Base-by-base conservation (phyloP, 228 moss, liverwort and hornwort genomes). In the Sphagnum fallax region DNA sequence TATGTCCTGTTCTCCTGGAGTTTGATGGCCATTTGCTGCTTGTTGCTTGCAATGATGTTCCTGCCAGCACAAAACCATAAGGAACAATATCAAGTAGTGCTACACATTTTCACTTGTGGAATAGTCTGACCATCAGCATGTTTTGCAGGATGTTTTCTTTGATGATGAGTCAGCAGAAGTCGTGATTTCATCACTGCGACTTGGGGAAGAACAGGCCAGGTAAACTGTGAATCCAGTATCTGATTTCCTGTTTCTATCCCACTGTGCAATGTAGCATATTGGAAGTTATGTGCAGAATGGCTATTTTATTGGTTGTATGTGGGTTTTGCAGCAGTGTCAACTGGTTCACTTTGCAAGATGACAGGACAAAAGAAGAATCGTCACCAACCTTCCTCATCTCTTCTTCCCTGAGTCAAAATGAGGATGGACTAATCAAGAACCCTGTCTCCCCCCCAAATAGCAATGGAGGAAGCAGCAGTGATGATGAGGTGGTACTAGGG, bases 101-200 rank as follows among this genome's bases (percentile, higher is more conserved):
- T 32, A 32, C 32, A 32, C 32, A 32, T 32, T 32, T 32, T 32
- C 32, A 32, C 32, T 32, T 32, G 32, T 32, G 32, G 32, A 32
- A 32, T 32, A 32, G 32, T 32, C 32, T 32, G 32, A 32, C 32
- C 12, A 50, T 51, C 16, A 13, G 9, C 5, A 9, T 51, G 10
- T 6, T 4, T 59, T 51, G 11, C 75, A 85, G 85, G 85, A 85
- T 68, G 81, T 81, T 6, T 85, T 81, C 67, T 85, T 82, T 70
- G 85, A 85, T 71, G 85, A 85, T 47, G 85, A 85, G 65, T 77
- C 81, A 67, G 80, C 83, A 12, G 85, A 85, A 74, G 85, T 85
- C 12, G 82, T 85, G 10, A 85, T 85, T 49, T 76, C 82, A 7
- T 77, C 85, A 1, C 71, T 82, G 69, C 76, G 77, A 52, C 65